Evolutionary conservation across 2,329 filamentous ascomycete species (phyloP), one percentile per base, ranked within the genome.

Genomic region (Neofusicoccum sp.): DNA sequence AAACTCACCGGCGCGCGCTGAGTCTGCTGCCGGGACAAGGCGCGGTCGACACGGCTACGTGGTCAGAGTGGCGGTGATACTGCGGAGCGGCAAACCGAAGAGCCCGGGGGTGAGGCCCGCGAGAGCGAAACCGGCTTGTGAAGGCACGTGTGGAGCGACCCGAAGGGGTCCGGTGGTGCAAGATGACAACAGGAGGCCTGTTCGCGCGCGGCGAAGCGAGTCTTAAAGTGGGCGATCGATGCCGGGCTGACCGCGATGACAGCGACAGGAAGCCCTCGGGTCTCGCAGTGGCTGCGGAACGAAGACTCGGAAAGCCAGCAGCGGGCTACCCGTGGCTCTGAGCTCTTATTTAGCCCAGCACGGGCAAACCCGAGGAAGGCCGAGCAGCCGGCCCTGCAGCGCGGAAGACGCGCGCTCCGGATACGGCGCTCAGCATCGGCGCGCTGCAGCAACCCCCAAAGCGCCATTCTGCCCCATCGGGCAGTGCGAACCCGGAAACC

Each of bases 61-160:
- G 48, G 58, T 54, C 47, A 51, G 40, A 60, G 47, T 44, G 48
- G 48, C 58, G 58, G 47, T 49, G 47, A 54, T 54, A 45, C 47
- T 54, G 47, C 41, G 31, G 47, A 45, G 40, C 58, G 58, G 38
- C 28, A 41, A 26, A 9, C 44, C 58, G 40, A 36, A 24, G 26
- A 36, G 53, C 34, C 53, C 53, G 58, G 53, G 26, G 53, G 44
- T 36, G 54, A 26, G 30, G 34, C 16, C 20, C 33, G 45, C 34
- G 30, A 24, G 34, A 31, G 57, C 57, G 57, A 60, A 33, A 43
- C 36, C 57, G 57, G 57, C 56, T 60, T 43, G 57, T 36, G 33
- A 49, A 20, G 51, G 43, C 43, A 48, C 43, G 57, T 60, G 45
- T 60, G 57, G 57, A 44, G 45, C 54, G 31, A 36, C 30, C 54